These are phyloP conservation scores for Trichoderma sp. DNA, from an alignment of 2,329 filamentous ascomycete genomes.

Conservation along the genomic window DNA sequence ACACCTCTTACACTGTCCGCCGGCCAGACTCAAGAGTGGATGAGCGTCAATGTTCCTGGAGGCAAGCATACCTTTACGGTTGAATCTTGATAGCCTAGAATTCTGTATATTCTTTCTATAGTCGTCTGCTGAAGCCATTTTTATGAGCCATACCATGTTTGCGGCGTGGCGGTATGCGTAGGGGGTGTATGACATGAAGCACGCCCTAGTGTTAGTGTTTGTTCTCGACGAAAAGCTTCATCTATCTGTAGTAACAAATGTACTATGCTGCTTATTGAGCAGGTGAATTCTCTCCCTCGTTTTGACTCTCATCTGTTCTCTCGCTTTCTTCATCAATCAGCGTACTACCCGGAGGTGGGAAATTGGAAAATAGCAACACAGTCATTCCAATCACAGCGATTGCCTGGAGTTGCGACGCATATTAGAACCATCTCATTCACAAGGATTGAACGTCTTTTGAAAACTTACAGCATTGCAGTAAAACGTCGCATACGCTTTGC, in stretches of 20 bases:
- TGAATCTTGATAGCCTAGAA: not conserved
- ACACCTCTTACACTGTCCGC: not conserved
- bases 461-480: slow-evolving; percentile 60
- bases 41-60: not conserved
- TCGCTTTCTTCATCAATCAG: slow-evolving; percentile 32
- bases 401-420: slow-evolving; percentile 38
- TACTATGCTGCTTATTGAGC: not conserved
- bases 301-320: not conserved
- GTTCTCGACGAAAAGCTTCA: not conserved
- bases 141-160: not conserved
- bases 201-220: not conserved
- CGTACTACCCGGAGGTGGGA: slow-evolving; percentile 39
- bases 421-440: not conserved
- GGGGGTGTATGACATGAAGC: not conserved
- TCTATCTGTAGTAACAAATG: not conserved
- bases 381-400: slow-evolving; percentile 48
- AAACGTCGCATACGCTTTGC: slow-evolving; percentile 62
- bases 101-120: not conserved
- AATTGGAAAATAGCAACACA: slow-evolving; percentile 43
- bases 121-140: not conserved
- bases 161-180: not conserved
- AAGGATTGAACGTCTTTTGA: too few relatives aligned
- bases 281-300: not conserved
- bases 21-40: not conserved
- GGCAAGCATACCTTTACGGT: slow-evolving; percentile 3